Base-by-base conservation (phyloP, 306 rosid genomes). In the Prinsepia uniflora region DNA sequence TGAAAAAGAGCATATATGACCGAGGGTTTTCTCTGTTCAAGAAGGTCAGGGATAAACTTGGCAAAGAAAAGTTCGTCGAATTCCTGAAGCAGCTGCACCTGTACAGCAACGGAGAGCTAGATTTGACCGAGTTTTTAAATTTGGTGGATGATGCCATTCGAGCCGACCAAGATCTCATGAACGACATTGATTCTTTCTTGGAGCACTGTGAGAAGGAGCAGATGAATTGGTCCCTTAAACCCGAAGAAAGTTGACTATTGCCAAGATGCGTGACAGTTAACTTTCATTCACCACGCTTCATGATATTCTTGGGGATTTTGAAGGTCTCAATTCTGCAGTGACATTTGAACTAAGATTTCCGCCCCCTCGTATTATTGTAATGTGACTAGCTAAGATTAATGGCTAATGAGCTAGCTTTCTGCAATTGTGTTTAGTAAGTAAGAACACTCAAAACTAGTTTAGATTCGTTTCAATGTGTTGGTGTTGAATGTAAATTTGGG, bases 121-220 rank as follows among this genome's bases (percentile, higher is more conserved):
- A 56, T 15, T 50, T 61, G 20, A 70, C 74, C 0, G 44, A 70
- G 65, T 70, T 70, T 42, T 24, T 70, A 22, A 70, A 70, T 47
- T 24, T 70, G 65, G 53, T 70, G 24, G 74, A 70, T 11, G 55
- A 70, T 36, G 47, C 17, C 5, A 14, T 70, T 43, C 74, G 48
- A 56, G 74, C 64, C 8, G 74, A 70, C 15, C 65, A 56, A 42
- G 63, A 48, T 70, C 74, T 70, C 5, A 70, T 70, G 74, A 48
- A 43, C 42, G 74, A 56, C 7, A 41, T 70, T 56, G 74, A 70
- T 44, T 53, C 36, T 48, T 70, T 70, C 9, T 30, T 70, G 65
- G 74, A 70, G 74, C 74, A 70, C 53, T 70, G 61, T 70, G 65
- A 70, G 43, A 70, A 56, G 74, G 64, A 59, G 54, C 61, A 55